Evolutionary conservation across 2,329 filamentous ascomycete genomes (phyloP).

Genomic region (Torrubiella hemipterigena): DNA sequence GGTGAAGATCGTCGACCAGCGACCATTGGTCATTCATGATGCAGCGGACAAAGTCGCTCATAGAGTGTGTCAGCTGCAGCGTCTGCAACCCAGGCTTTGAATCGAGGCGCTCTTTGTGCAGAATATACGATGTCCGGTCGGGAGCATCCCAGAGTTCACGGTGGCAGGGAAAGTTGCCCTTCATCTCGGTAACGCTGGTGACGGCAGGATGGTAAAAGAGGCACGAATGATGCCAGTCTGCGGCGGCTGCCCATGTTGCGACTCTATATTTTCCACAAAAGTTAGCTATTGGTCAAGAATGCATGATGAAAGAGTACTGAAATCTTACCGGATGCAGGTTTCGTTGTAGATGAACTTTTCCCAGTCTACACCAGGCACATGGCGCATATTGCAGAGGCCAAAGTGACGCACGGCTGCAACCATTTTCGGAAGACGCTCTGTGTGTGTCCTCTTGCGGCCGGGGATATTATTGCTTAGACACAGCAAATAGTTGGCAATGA

Average conservation of each 20-base stretch:
- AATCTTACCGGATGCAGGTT: constrained; percentile 10
- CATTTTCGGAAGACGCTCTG: constrained; percentile 9
- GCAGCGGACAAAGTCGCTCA: too few relatives aligned
- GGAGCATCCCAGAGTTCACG: constrained; percentile 14
- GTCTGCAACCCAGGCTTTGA: background rate
- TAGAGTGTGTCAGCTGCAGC: background rate
- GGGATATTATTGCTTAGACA: constrained; percentile 10
- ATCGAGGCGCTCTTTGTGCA: background rate
- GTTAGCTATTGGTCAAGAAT: background rate
- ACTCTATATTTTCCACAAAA: constrained; percentile 7
- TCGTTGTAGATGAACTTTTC: constrained; percentile 10
- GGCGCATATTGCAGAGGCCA: constrained; percentile 7
- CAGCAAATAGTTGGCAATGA: constrained; percentile 12
- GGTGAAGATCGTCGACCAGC: background rate
- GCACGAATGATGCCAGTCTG: constrained; percentile 16
- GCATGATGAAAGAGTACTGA: background rate
- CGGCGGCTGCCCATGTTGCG: constrained; percentile 11
- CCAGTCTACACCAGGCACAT: constrained; percentile 5
- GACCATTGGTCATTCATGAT: background rate
- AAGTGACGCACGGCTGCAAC: constrained; percentile 9
- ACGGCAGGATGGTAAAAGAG: constrained; percentile 12
- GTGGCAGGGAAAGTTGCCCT: constrained; percentile 12
- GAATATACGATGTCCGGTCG: constrained; percentile 1
- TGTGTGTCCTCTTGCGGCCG: constrained; percentile 7
- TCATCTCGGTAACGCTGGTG: constrained; percentile 13